Conservation (phyloP, 352 stramenopile species). For the Globisporangium takayamanum region DNA sequence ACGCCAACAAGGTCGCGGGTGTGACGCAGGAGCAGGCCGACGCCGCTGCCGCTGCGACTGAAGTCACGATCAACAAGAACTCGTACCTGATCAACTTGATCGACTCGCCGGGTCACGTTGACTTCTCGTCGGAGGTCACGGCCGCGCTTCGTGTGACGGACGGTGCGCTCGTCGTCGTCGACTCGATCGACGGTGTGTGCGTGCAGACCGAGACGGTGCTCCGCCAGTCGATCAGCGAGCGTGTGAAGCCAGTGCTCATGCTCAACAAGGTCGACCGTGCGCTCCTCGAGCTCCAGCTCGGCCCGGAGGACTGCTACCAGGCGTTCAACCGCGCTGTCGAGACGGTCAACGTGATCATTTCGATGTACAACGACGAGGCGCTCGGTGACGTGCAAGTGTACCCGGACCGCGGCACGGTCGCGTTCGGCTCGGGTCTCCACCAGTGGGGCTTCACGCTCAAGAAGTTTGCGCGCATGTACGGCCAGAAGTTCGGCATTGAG, state of each 20-base stretch:
- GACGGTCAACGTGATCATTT: slow-evolving; percentile 99
- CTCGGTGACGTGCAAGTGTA: slow-evolving; percentile 98
- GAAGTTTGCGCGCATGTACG: slow-evolving; percentile 98
- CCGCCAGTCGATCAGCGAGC: slow-evolving; percentile 96
- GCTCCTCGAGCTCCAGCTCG: slow-evolving; percentile 97
- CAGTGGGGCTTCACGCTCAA: slow-evolving; percentile 99
- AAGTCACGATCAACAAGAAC: slow-evolving; percentile 94
- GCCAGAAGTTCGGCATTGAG: slow-evolving; percentile 97
- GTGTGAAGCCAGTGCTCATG: slow-evolving; percentile 98
- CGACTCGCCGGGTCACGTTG: slow-evolving; percentile 99
- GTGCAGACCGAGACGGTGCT: slow-evolving; percentile 99
- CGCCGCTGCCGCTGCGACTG: slow-evolving; percentile 20
- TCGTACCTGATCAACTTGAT: slow-evolving; percentile 99
- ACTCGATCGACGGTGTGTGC: slow-evolving; percentile 99
- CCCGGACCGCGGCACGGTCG: slow-evolving; percentile 97
- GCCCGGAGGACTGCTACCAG: slow-evolving; percentile 99
- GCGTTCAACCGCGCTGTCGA: slow-evolving; percentile 98
- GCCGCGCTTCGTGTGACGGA: slow-evolving; percentile 99
- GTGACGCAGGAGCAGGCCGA: slow-evolving; percentile 37
- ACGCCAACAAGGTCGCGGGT: slow-evolving; percentile 53
- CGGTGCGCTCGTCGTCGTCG: slow-evolving; percentile 98
- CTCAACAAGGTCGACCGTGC: slow-evolving; percentile 99
- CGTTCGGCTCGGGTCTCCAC: slow-evolving; percentile 98
- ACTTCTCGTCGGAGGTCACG: slow-evolving; percentile 99
- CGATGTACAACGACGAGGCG: slow-evolving; percentile 97